Evolutionary conservation across 2,329 filamentous ascomycete genomes (phyloP).

Genomic region (Calonectria naviculata): DNA sequence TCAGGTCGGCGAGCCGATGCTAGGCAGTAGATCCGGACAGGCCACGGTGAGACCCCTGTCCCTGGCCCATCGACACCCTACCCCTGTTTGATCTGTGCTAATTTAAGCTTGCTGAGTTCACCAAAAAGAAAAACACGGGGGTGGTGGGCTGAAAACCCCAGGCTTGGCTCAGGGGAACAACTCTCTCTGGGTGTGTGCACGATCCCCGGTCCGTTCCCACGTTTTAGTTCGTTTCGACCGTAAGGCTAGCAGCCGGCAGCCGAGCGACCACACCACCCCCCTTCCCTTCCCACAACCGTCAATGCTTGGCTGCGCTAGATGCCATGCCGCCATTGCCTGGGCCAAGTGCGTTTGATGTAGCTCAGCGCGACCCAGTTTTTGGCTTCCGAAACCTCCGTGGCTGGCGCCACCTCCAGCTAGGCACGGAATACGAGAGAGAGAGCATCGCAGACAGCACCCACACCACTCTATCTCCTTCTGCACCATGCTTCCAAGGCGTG

Average conservation of each 20-base stretch:
- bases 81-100: slow-evolving; percentile 5
- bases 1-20: slow-evolving; percentile 1
- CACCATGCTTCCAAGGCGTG: background rate
- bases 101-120: background rate
- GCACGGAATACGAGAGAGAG: background rate
- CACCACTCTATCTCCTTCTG: background rate
- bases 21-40: background rate
- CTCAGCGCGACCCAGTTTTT: background rate
- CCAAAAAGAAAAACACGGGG: background rate
- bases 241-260: background rate
- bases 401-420: background rate
- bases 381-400: background rate
- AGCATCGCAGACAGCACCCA: background rate
- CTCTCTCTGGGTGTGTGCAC: background rate
- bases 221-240: slow-evolving; percentile 8
- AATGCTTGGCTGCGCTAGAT: background rate
- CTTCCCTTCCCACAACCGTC: background rate
- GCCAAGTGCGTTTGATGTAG: background rate
- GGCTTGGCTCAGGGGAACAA: background rate
- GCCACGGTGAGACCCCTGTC: background rate
- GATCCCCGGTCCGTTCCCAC: slow-evolving; percentile 5
- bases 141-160: background rate
- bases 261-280: background rate
- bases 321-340: background rate
- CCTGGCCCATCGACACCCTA: background rate